These are phyloP conservation scores for Plasmodium yoelii DNA, from an alignment of 169 alveolate genomes.

Conservation along the genomic window DNA sequence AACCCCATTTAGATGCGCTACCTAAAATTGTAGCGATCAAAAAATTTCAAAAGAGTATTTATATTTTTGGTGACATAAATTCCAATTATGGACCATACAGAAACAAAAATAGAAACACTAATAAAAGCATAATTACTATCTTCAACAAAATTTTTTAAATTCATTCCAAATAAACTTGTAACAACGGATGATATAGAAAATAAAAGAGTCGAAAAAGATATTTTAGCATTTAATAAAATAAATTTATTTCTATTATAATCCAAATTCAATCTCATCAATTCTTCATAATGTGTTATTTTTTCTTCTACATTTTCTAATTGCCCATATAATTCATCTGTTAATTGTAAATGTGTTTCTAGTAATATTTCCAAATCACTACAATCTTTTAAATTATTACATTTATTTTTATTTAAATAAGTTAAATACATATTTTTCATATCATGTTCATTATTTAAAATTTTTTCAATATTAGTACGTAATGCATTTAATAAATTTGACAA, in stretches of 20 bases:
- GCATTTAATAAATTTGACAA: constrained; percentile 55
- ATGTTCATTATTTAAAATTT: constrained; percentile 25
- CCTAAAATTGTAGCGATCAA: constrained; percentile 17
- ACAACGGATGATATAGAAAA: constrained; percentile 53
- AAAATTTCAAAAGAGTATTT: constrained; percentile 31
- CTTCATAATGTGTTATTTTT: constrained; percentile 72
- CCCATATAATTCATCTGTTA: constrained; percentile 57
- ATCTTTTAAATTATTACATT: constrained; percentile 13
- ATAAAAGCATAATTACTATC: constrained; percentile 48
- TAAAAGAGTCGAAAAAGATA: constrained; percentile 45
- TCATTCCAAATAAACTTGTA: constrained; percentile 68
- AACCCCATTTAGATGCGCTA: neutral
- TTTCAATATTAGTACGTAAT: constrained; percentile 46
- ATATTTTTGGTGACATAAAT: constrained; percentile 35
- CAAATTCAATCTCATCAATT: constrained; percentile 46
- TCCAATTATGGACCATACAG: constrained; percentile 34
- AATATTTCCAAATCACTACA: constrained; percentile 45
- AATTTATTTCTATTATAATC: constrained; percentile 72
- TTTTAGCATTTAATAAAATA: constrained; percentile 54
- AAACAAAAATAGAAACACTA: constrained; percentile 26
- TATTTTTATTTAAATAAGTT: constrained; percentile 8
- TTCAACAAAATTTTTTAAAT: constrained; percentile 52
- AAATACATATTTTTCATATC: constrained; percentile 65
- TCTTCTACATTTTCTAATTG: constrained; percentile 64
- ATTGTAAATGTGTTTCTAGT: constrained; percentile 64